Evolutionary conservation across 2,329 filamentous ascomycete genomes (phyloP).

Genomic region (Diaporthe humulicola): DNA sequence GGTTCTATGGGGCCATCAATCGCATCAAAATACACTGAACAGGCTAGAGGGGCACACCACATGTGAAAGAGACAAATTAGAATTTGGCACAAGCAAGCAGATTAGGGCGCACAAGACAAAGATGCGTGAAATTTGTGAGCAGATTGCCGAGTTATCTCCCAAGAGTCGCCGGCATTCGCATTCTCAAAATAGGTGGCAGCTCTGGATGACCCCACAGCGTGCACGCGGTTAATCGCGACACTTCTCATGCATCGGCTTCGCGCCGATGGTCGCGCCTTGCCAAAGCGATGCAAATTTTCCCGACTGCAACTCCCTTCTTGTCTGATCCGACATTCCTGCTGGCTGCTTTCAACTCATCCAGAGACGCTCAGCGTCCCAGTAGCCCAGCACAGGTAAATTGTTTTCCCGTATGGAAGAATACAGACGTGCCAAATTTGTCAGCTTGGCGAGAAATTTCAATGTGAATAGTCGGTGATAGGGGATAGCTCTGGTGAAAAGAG

Average conservation of each 20-base stretch:
- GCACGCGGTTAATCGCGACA: slow-evolving; percentile 25
- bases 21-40: neutral
- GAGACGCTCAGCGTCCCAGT: neutral
- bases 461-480: slow-evolving; percentile 16
- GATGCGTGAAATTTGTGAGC: neutral
- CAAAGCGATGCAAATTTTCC: neutral
- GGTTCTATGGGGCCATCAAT: slow-evolving; percentile 1
- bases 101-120: neutral
- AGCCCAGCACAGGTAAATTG: neutral
- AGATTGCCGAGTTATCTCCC: neutral
- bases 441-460: neutral
- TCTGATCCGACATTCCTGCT: neutral
- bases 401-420: neutral
- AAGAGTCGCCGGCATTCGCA: neutral
- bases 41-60: neutral
- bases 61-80: neutral
- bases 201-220: neutral
- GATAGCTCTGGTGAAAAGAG: neutral
- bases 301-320: neutral
- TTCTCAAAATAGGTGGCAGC: neutral
- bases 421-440: neutral
- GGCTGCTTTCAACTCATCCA: neutral
- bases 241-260: slow-evolving; percentile 16
- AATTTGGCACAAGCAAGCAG: neutral
- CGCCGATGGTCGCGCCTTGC: slow-evolving; percentile 9